Base-by-base conservation (phyloP, 73 alveolate species). In the Durusdinium trenchii region DNA sequence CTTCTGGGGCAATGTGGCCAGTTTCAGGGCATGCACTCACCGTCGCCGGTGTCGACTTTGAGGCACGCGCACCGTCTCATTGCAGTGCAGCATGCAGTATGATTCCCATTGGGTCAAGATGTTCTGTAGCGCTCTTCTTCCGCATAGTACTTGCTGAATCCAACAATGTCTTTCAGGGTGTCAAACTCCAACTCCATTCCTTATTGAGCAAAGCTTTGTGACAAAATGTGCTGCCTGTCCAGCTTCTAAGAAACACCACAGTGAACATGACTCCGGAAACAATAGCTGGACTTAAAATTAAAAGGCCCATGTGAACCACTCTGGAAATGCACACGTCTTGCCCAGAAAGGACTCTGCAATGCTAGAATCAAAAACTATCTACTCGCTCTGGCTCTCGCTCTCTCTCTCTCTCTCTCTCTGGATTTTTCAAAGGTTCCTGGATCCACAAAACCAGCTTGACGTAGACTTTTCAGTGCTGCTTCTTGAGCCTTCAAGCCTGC, bases 101-200 rank as follows among this genome's bases (percentile, higher is more conserved):
- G 52, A 40, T 36, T 73, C 52, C 85, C 54, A 73, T 20, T n/a
- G 10, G 16, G 9, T 71, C 51, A 78, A 18, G 64, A 87, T 12
- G 95, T 87, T 35, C 95, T 82, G 50, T 87, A 87, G 54, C 95
- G 95, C 51, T 87, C 95, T 47, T 87, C 95, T 62, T 87, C 95
- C 26, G 48, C 30, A 84, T 87, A 87, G 83, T 87, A 87, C 46
- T 42, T 26, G 95, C 45, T 87, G 76, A 87, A 87, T 3, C 95
- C 95, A 50, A 87, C 95, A 9, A 87, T 43, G 84, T 87, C 95
- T 47, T 87, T 87, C 95, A 87, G 83, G 61, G 48, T 42, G 64
- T 61, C 95, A 32, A 87, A 87, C 84, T 87, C 83, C 50, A 87
- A 35, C 64, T 87, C 95, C 95, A 43, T 9, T 43, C 89, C 89